Base-by-base conservation (phyloP, 768 basidiomycete species). In the Boletus rubroflammeus region DNA sequence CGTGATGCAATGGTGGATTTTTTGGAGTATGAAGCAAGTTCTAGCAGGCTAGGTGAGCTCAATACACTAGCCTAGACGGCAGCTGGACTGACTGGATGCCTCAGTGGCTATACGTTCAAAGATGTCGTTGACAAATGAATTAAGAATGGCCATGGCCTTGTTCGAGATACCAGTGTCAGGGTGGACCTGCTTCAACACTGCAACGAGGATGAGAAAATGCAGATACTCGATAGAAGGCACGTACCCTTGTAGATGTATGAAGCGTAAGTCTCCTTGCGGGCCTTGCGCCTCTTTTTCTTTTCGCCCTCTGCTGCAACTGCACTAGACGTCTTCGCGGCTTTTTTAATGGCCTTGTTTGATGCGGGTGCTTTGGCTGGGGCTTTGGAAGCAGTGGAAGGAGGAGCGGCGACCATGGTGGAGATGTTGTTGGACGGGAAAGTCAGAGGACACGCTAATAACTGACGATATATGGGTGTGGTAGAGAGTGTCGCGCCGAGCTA, bases 91-190 rank as follows among this genome's bases (percentile, higher is more conserved):
- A 92, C 90, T 92, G 59, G 90, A 92, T 47, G 92, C 91, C 63
- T 93, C 91, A 14, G 84, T 85, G 5, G 91, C 93, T 68, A 95
- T 90, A 29, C 93, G 88, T 70, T 94, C 93, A 58, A 95, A 94
- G 71, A 94, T 93, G 62, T 93, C 92, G 67, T 94, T 93, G 73
- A 94, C 93, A 60, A 95, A 93, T 28, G 86, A 89, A 79, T 93
- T 91, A 41, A 93, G 76, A 66, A 94, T 93, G 58, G 89, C 86
- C 90, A 93, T 92, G 3, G 88, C 88, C 75, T 96, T 96, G 83
- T 93, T 96, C 36, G 93, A 96, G 81, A 97, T 96, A 86, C 95
- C 95, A 50, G 94, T 96, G 66, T 96, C 94, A 50, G 95, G 96
- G 77, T 96, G 95, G 59, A 97, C 93, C 77, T 97, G 96, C 77